A percentile compares a stretch with the other conserved stretches of the same genome.
These are phyloP conservation scores for Cladosporium colombiae DNA, from an alignment of 2,329 filamentous ascomycete genomes.

Conservation along the genomic window DNA sequence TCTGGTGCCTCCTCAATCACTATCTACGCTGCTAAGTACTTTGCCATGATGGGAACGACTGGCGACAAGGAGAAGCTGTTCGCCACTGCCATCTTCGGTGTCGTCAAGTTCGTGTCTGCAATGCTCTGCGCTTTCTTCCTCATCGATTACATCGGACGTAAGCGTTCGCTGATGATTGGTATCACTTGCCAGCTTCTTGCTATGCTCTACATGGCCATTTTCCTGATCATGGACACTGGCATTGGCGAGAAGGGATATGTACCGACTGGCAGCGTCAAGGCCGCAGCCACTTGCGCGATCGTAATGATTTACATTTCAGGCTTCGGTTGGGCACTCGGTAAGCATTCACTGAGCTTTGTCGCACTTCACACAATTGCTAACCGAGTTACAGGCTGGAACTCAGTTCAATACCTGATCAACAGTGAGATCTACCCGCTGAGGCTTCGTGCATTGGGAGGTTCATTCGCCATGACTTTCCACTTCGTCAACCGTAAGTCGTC, in stretches of 20 bases:
- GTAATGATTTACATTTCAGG: constrained; percentile 57
- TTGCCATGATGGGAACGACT: constrained; percentile 68
- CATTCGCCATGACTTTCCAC: constrained; percentile 74
- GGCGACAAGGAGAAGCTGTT: constrained; percentile 70
- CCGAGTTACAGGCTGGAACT: background rate
- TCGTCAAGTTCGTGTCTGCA: constrained; percentile 69
- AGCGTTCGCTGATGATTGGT: constrained; percentile 54
- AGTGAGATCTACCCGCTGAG: constrained; percentile 76
- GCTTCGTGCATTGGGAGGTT: constrained; percentile 69
- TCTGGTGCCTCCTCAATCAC: constrained; percentile 70
- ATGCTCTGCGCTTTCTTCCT: constrained; percentile 74
- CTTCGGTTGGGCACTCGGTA: constrained; percentile 65
- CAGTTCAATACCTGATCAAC: constrained; percentile 70
- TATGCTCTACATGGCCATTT: constrained; percentile 59
- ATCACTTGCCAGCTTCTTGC: constrained; percentile 51
- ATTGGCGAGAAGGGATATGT: constrained; percentile 51
- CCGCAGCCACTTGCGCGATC: constrained; percentile 66
- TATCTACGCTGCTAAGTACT: constrained; percentile 73
- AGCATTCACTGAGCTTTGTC: background rate
- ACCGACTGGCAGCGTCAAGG: constrained; percentile 53
- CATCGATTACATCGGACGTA: constrained; percentile 76
- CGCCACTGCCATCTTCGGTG: constrained; percentile 73
- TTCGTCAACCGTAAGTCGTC: constrained; percentile 61
- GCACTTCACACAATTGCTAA: background rate
- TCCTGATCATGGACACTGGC: constrained; percentile 60